A percentile compares a stretch with the other conserved stretches of the same genome.
These are phyloP conservation scores for Fomitopsis betulina DNA, from an alignment of 1,284 basidiomycete species.

Conservation along the genomic window DNA sequence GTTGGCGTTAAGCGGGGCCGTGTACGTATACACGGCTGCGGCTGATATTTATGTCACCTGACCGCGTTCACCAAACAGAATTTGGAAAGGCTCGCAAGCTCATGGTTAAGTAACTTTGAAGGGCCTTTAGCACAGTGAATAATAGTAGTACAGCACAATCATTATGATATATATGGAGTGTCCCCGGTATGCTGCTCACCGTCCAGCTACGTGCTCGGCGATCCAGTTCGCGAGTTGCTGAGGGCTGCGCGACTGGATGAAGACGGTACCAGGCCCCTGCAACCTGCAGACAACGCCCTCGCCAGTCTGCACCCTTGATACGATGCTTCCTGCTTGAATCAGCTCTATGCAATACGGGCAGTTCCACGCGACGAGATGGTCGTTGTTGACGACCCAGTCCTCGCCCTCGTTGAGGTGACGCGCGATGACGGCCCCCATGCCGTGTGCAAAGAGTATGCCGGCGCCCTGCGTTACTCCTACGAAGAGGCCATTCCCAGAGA, in stretches of 20 bases:
- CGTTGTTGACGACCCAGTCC: constrained; percentile 32
- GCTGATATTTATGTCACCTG: no score
- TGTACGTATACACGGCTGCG: no score
- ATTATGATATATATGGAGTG: no score
- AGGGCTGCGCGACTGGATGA: constrained; percentile 29
- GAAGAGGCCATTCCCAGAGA: constrained; percentile 31
- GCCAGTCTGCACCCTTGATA: constrained; percentile 25
- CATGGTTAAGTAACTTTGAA: no score
- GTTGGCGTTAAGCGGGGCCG: no score
- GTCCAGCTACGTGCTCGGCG: constrained; percentile 4
- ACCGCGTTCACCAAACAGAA: no score
- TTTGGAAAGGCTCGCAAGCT: no score
- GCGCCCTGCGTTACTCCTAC: constrained; percentile 21
- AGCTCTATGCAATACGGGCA: constrained; percentile 30
- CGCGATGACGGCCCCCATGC: constrained; percentile 28
- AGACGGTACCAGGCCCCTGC: constrained; percentile 29
- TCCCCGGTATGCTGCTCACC: no score
- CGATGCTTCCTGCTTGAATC: constrained; percentile 26
- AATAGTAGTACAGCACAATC: no score
- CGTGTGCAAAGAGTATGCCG: constrained; percentile 28
- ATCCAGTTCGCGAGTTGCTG: constrained; percentile 28
- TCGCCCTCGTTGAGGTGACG: constrained; percentile 27
- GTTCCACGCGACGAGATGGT: constrained; percentile 31
- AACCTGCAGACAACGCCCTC: constrained; percentile 33
- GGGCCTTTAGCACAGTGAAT: no score